phyloP scores from a whole-genome alignment of 371 early-diverging fungal genomes.

The Mortierella sp. region DNA sequence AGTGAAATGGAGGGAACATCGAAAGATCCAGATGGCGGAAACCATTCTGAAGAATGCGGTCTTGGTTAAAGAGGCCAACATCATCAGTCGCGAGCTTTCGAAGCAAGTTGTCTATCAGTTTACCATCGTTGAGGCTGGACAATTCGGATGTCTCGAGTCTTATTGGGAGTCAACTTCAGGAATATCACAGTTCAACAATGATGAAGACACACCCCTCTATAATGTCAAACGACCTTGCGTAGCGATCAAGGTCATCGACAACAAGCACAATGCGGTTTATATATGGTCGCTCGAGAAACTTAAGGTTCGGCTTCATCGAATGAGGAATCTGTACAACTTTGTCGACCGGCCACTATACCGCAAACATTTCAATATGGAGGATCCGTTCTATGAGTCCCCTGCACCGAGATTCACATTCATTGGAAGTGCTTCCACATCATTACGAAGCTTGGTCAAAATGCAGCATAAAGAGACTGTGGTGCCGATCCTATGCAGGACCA shows the following conservation, averaged over 20 bases:
- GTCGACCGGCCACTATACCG: slow-evolving; percentile 79
- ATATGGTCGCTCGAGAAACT: slow-evolving; percentile 83
- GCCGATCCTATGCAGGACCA: slow-evolving; percentile 70
- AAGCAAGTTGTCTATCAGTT: slow-evolving; percentile 88
- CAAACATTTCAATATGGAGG: slow-evolving; percentile 82
- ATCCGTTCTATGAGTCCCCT: slow-evolving; percentile 81
- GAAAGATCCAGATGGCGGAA: slow-evolving; percentile 82
- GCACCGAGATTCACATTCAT: slow-evolving; percentile 74
- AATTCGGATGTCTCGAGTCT: slow-evolving; percentile 66
- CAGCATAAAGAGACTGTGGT: slow-evolving; percentile 63
- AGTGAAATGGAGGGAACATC: slow-evolving; percentile 70
- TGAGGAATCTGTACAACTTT: slow-evolving; percentile 84
- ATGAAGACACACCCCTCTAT: slow-evolving; percentile 67
- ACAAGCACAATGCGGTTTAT: slow-evolving; percentile 76
- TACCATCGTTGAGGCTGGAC: slow-evolving; percentile 73
- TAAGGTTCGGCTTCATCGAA: slow-evolving; percentile 73
- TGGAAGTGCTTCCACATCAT: slow-evolving; percentile 68
- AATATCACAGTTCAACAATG: slow-evolving; percentile 67
- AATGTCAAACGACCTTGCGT: slow-evolving; percentile 70
- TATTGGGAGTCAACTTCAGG: slow-evolving; percentile 72
- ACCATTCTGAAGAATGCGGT: slow-evolving; percentile 77
- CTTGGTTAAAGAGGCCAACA: slow-evolving; percentile 89
- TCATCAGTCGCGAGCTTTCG: slow-evolving; percentile 83
- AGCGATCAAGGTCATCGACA: slow-evolving; percentile 80
- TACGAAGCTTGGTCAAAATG: slow-evolving; percentile 65